Base-by-base conservation (phyloP, 1,284 basidiomycete species). In the Marasmius tenuissimus region DNA sequence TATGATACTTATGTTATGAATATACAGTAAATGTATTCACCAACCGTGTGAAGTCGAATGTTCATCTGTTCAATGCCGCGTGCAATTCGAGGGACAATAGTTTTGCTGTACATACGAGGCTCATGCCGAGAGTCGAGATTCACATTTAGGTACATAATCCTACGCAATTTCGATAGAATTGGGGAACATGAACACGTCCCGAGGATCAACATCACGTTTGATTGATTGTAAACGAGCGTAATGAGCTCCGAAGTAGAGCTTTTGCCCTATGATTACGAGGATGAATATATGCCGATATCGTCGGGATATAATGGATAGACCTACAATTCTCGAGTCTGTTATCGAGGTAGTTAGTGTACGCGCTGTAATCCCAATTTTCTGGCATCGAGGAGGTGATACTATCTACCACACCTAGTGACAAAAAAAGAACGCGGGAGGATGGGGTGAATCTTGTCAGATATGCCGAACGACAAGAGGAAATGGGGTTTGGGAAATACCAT, bases 301-400 rank as follows among this genome's bases (percentile, higher is more conserved):
- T 4, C 37, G 54, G 27, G 2, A 4, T 42, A 35, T 27, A n/a
- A 59, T 16, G 38, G 10, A 50, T 12, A 18, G 34, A 34, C 64
- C 39, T 48, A 63, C 66, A 67, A 42, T 67, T 56, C 8, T 60
- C 55, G 40, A 67, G 35, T 12, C 58, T 39, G 53, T 65, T 58
- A 34, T 67, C 66, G 20, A 63, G 39, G 39, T 67, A 65, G 55
- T 67, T 67, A 18, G 60, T 42, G 27, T 67, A 67, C n/a, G 64
- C 66, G 11, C 66, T 64, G 40, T 67, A 67, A 54, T 61, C 60
- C 60, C 65, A 65, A 20, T 50, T 53, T 7, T 45, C 12, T 20
- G 60, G 61, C 65, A 66, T 66, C 12, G 56, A 60, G 11, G 59
- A 61, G 4, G 61, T 65, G n/a, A 66, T 47, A 38, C 56, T 63